Conservation (phyloP, 306 rosid species). For the Prunus kanzakura region DNA sequence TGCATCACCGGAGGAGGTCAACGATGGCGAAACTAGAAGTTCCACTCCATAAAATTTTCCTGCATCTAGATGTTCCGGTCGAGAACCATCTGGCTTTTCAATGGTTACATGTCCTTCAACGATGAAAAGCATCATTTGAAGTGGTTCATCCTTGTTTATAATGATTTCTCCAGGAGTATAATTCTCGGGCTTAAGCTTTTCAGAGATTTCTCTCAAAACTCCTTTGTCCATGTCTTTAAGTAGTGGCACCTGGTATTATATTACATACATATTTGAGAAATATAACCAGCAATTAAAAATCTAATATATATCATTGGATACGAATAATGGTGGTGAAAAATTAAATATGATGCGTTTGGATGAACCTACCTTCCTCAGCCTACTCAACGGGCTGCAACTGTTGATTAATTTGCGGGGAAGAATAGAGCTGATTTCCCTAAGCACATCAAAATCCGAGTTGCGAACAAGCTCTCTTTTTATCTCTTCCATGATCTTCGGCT, state of each 20-base stretch:
- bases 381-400: neutral
- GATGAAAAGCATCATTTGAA: slow-evolving; percentile 17
- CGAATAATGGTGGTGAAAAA: no score
- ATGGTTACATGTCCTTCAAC: neutral
- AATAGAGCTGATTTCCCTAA: neutral
- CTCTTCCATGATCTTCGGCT: neutral
- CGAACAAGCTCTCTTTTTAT: neutral
- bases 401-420: neutral
- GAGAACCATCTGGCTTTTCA: neutral
- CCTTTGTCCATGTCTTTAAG: neutral
- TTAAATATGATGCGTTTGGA: no score
- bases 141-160: slow-evolving; percentile 1
- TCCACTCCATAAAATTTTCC: neutral
- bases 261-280: no score
- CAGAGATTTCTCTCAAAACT: neutral
- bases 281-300: no score
- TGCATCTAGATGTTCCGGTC: neutral
- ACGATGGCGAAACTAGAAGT: neutral
- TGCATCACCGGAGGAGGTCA: no score
- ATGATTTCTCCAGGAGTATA: neutral
- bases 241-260: neutral
- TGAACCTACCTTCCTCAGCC: neutral
- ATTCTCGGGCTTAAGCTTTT: neutral
- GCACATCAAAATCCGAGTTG: neutral
- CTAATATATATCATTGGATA: neutral